Evolutionary conservation across 768 basidiomycete species (phyloP), one percentile per base, ranked within the genome.

Genomic region (Hortiboletus flavorubellus): DNA sequence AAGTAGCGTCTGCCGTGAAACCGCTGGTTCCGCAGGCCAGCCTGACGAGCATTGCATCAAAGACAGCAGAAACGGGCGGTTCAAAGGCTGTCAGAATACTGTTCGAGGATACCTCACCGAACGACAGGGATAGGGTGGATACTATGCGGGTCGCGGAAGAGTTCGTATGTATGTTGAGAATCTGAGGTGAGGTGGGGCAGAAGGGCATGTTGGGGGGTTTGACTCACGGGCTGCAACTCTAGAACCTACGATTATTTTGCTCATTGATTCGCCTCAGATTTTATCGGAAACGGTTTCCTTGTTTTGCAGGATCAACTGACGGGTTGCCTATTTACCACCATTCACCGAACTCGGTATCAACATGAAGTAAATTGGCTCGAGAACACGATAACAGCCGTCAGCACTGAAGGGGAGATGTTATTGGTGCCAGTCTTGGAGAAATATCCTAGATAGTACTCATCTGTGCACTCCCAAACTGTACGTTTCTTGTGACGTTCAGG

Each of bases 1-100:
- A 86, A 37, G 72, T 90, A 1, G 86, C 87, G 3, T 75, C 73
- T 16, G 88, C 86, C 1, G 82, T 89, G 46, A 76, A 77, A 58
- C 75, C 82, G 31, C 68, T 83, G 56, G 79, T 87, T 10, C 84
- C 86, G 1, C 79, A 80, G 10, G 83, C 81, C 8, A 84, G 80
- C 37, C 65, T 87, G 48, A 79, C 82, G 9, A 83, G 81, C 1
- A 69, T 86, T 5, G 77, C 78, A 2, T 56, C 37, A 5, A 56
- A 53, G 15, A 76, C 75, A 31, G 72, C 72, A 47, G 78, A 80
- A 63, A 80, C 80, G 0, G 77, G 77, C 1, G 60, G 69, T 5
- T 76, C 74, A 4, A 77, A 80, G 16, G 72, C 73, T 12, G 68
- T 73, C 8, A 65, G 79, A 58, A 40, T 82, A 37, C 48, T 68